These are phyloP conservation scores for Pichia sp. DNA, from an alignment of 1,139 yeast genomes.

Conservation along the genomic window DNA sequence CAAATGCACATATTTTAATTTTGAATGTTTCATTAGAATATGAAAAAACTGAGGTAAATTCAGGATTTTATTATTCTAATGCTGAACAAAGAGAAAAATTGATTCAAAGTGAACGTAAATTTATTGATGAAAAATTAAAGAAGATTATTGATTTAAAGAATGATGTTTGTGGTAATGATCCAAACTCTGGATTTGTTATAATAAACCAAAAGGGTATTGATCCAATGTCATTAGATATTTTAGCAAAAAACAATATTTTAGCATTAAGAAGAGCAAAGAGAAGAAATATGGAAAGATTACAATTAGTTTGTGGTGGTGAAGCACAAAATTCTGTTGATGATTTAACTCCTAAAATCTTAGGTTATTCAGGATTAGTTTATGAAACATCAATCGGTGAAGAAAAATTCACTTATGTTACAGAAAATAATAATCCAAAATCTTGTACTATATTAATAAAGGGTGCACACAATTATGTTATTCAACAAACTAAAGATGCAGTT, in stretches of 20 bases:
- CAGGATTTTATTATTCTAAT: conserved; percentile 88
- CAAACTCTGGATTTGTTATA: conserved; percentile 79
- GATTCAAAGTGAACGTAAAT: conserved; percentile 88
- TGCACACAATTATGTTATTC: conserved; percentile 80
- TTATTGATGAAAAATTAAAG: conserved; percentile 88
- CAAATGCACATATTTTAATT: conserved; percentile 78
- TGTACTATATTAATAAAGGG: conserved; percentile 92
- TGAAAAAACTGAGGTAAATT: conserved; percentile 96
- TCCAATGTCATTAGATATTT: conserved; percentile 92
- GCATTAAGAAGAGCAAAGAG: conserved; percentile 98
- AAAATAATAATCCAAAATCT: conserved; percentile 84
- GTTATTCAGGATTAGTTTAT: conserved; percentile 85
- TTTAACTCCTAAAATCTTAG: conserved; percentile 74
- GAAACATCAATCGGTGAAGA: conserved; percentile 96
- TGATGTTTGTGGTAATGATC: conserved; percentile 76
- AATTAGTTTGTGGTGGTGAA: conserved; percentile 93
- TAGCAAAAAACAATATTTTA: conserved; percentile 87
- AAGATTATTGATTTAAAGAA: conserved; percentile 91
- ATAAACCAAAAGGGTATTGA: conserved; percentile 97
- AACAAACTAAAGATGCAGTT: conserved; percentile 93
- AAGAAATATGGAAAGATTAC: conserved; percentile 98
- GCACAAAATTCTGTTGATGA: conserved; percentile 98
- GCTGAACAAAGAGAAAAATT: conserved; percentile 96
- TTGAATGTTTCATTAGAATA: conserved; percentile 93
- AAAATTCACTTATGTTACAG: conserved; percentile 92